These are phyloP conservation scores for Fraxinus excelsior DNA, from an alignment of 257 asterid genomes.

Conservation along the genomic window DNA sequence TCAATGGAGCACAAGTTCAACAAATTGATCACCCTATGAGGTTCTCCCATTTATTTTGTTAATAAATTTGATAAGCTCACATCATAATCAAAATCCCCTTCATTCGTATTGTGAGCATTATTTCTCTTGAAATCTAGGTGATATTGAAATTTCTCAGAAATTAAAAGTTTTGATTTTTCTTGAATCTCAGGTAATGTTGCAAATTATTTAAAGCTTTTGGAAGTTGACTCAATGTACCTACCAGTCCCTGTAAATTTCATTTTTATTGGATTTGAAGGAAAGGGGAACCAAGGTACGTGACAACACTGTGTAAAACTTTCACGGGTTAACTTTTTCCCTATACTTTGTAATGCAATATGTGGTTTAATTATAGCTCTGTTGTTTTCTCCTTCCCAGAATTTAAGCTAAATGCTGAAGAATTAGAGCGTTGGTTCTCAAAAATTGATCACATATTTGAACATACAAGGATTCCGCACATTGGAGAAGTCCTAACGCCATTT, in stretches of 20 bases:
- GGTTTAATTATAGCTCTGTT: conserved; percentile 22
- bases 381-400: conserved; percentile 55
- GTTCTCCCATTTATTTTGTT: not conserved
- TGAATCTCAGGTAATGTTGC: conserved; percentile 76
- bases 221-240: conserved; percentile 83
- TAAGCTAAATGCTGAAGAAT: conserved; percentile 75
- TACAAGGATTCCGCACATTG: conserved; percentile 86
- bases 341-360: conserved; percentile 19
- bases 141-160: conserved; percentile 13
- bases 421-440: conserved; percentile 97
- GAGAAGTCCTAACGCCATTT: conserved; percentile 90
- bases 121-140: conserved; percentile 7
- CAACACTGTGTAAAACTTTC: conserved; percentile 18
- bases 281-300: conserved; percentile 78
- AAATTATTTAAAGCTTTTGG: conserved; percentile 85
- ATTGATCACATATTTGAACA: conserved; percentile 96
- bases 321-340: not conserved
- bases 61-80: not conserved
- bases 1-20: not conserved
- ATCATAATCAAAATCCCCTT: conserved; percentile 18
- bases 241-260: conserved; percentile 94
- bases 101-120: conserved; percentile 5
- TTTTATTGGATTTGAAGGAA: conserved; percentile 96
- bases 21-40: not conserved
- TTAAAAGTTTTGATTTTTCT: conserved; percentile 22